These are phyloP conservation scores for Sungouiozyma intestinalis DNA, from an alignment of 805 yeast genomes.

Conservation along the genomic window DNA sequence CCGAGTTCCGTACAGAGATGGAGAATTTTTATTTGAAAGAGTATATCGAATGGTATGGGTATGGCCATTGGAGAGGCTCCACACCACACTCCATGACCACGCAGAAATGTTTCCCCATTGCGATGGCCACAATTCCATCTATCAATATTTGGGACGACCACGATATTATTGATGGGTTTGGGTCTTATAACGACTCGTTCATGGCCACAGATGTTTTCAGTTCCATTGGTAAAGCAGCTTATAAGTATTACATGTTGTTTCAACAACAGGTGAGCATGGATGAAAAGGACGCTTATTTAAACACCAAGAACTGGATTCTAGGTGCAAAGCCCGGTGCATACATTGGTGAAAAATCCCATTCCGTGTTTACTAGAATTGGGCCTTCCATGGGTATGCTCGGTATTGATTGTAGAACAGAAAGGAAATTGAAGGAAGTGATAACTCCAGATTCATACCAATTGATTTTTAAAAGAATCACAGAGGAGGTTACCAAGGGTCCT, in stretches of 20 bases:
- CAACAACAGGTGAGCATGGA: conserved; percentile 67
- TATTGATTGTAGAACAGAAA: conserved; percentile 87
- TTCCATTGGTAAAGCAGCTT: conserved; percentile 70
- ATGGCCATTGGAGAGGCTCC: conserved; percentile 72
- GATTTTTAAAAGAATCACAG: conserved; percentile 48
- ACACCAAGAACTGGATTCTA: conserved; percentile 51
- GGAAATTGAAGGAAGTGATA: conserved; percentile 52
- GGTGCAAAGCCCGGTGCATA: conserved; percentile 47
- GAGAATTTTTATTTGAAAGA: conserved; percentile 58
- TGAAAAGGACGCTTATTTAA: conserved; percentile 29
- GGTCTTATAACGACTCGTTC: conserved; percentile 69
- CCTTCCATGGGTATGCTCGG: conserved; percentile 62
- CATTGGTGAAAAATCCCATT: conserved; percentile 55
- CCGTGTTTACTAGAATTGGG: conserved; percentile 67
- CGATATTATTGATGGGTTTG: conserved; percentile 94
- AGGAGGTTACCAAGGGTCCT: conserved; percentile 39
- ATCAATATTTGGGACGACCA: conserved; percentile 89
- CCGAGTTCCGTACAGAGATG: conserved; percentile 44
- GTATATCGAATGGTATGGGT: conserved; percentile 83
- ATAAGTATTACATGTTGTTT: conserved; percentile 78
- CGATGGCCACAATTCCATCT: conserved; percentile 75
- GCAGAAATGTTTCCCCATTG: conserved; percentile 59
- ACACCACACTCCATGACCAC: conserved; percentile 44
- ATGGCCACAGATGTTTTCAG: conserved; percentile 62
- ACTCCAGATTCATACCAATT: conserved; percentile 43